Evolutionary conservation across 2,329 filamentous ascomycete species (phyloP).

Genomic region (Aspergillus fischeri): DNA sequence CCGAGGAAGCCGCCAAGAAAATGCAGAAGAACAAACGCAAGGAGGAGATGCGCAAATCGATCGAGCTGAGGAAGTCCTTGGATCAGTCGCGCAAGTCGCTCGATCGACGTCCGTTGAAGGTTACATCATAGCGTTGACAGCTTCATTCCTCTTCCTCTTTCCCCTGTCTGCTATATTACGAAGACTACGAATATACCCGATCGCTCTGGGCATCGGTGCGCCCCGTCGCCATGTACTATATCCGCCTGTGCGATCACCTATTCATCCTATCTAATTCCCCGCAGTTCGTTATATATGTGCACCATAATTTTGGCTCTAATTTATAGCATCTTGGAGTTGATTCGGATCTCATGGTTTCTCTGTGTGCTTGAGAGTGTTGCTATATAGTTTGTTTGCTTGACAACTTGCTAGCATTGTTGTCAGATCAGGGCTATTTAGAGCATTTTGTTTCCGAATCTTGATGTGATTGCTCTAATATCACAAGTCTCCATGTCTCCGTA

Average conservation of each 20-base stretch:
- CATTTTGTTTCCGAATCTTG: not conserved
- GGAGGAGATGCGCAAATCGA: conserved; percentile 22
- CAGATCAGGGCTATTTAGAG: too few species aligned
- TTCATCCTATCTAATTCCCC: not conserved
- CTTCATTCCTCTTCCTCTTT: not conserved
- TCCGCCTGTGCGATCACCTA: not conserved
- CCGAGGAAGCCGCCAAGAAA: conserved; percentile 59
- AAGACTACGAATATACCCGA: not conserved
- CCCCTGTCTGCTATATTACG: not conserved
- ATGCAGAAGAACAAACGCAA: conserved; percentile 48
- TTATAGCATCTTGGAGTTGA: not conserved
- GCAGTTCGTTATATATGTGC: not conserved
- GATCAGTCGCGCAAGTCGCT: not conserved
- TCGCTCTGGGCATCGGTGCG: not conserved
- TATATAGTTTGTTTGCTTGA: not conserved
- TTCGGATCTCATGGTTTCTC: not conserved
- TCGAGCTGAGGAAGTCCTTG: conserved; percentile 13
- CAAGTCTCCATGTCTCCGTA: not conserved
- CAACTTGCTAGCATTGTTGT: not conserved
- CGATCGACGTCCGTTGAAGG: not conserved
- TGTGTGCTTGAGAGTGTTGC: not conserved
- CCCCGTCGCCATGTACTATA: not conserved
- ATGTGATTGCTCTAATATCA: not conserved
- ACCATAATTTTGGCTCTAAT: not conserved
- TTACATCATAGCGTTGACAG: not conserved